phyloP scores from a whole-genome alignment of 345 rosid species.

The Eucalyptus cloeziana region DNA sequence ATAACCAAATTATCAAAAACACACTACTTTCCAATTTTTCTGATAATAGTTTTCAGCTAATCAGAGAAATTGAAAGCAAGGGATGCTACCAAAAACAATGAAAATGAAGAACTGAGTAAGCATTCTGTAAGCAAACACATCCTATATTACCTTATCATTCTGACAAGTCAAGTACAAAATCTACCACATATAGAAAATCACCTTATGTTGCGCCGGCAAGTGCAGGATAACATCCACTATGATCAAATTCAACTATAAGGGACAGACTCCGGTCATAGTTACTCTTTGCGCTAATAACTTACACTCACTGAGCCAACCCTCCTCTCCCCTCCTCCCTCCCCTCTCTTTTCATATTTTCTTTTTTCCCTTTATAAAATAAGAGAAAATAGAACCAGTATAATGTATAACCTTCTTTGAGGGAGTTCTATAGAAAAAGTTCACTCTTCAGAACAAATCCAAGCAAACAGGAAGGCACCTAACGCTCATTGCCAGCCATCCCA shows the following conservation, averaged over 20 bases:
- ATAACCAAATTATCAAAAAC: background rate
- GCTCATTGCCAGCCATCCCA: background rate
- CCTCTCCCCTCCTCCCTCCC: too few relatives aligned
- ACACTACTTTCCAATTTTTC: background rate
- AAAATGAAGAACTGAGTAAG: background rate
- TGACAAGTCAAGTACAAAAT: background rate
- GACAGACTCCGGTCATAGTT: background rate
- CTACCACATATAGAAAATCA: background rate
- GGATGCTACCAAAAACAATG: background rate
- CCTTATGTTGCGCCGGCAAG: constrained; percentile 81
- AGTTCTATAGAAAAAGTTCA: background rate
- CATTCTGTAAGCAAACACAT: background rate
- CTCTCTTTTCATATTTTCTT: too few relatives aligned
- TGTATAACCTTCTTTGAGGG: background rate
- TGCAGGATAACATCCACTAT: constrained; percentile 73
- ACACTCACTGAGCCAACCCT: background rate
- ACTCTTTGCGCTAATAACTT: background rate
- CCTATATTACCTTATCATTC: background rate
- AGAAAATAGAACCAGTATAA: background rate
- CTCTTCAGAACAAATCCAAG: background rate
- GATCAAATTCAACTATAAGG: constrained; percentile 67
- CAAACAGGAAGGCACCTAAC: background rate
- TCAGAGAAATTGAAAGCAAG: background rate
- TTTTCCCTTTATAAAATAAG: background rate
- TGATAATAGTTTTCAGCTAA: background rate